Conservation (phyloP, 805 yeast species). For the Nakazawaea pomicola region DNA sequence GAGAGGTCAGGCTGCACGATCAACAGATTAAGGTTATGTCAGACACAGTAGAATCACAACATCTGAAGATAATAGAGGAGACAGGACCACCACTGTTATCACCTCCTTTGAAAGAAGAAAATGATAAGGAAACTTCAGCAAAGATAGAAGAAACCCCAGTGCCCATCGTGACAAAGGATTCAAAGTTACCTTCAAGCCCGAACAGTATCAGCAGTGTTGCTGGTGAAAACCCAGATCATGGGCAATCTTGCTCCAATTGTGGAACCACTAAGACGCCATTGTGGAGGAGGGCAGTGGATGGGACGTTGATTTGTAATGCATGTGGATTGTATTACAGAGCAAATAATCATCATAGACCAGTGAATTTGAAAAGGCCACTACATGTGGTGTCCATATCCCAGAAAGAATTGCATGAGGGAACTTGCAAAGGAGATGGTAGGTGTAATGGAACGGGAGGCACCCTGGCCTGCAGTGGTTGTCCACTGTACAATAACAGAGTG, state of each 20-base stretch:
- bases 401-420: conserved; percentile 35
- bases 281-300: conserved; percentile 56
- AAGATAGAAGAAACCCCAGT: not conserved
- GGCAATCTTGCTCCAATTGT: conserved; percentile 48
- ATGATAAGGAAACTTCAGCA: not conserved
- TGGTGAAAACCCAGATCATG: conserved; percentile 15
- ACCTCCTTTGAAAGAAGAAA: no score
- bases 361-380: conserved; percentile 56
- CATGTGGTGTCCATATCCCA: conserved; percentile 38
- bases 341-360: conserved; percentile 61
- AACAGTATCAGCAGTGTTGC: not conserved
- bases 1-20: no score
- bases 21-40: no score
- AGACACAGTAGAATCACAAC: no score
- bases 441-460: conserved; percentile 90
- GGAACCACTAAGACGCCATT: conserved; percentile 53
- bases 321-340: conserved; percentile 54
- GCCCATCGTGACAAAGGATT: no score
- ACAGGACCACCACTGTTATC: no score
- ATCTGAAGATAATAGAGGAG: no score
- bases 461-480: conserved; percentile 75
- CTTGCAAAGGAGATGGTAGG: conserved; percentile 71
- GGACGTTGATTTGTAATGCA: conserved; percentile 53
- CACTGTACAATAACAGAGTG: conserved; percentile 72
- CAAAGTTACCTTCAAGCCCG: not conserved